These are phyloP conservation scores for Geotrichum fermentans DNA, from an alignment of 1,139 yeast genomes.

Conservation along the genomic window DNA sequence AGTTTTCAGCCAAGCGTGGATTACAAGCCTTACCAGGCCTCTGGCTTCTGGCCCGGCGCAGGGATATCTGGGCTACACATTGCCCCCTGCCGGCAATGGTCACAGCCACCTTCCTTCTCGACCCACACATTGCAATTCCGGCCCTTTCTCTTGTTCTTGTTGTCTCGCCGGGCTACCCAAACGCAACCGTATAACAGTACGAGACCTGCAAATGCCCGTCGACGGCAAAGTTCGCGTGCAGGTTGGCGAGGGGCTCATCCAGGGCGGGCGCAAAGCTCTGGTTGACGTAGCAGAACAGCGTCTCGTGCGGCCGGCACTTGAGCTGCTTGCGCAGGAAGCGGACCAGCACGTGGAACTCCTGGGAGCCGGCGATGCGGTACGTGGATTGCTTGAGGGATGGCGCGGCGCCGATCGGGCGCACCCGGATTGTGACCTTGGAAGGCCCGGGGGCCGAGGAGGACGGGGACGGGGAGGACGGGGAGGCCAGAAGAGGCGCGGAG, in stretches of 20 bases:
- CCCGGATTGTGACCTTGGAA: slow-evolving; percentile 29
- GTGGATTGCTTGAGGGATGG: slow-evolving; percentile 37
- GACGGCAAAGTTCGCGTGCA: slow-evolving; percentile 23
- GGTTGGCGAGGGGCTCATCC: slow-evolving; percentile 36
- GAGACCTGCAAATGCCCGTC: slow-evolving; percentile 17
- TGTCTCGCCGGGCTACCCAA: no score
- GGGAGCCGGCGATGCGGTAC: slow-evolving; percentile 36
- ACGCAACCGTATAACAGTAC: slow-evolving; percentile 20
- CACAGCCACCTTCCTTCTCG: no score
- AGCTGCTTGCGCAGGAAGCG: slow-evolving; percentile 38
- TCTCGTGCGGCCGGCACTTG: slow-evolving; percentile 29
- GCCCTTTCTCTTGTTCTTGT: no score
- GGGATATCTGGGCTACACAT: no score
- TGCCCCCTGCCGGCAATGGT: no score
- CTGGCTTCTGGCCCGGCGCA: no score
- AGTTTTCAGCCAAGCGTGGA: no score
- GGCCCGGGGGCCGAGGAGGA: not conserved
- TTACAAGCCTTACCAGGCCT: no score
- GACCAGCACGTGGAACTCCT: slow-evolving; percentile 38
- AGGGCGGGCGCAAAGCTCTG: slow-evolving; percentile 41
- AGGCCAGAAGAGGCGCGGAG: slow-evolving; percentile 1
- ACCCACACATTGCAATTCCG: no score
- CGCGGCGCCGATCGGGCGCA: slow-evolving; percentile 42
- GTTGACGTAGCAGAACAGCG: slow-evolving; percentile 40
- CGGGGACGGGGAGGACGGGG: slow-evolving; percentile 1